Conservation (phyloP, 208 protist genomes). For the Tritrichomonas foetus region DNA sequence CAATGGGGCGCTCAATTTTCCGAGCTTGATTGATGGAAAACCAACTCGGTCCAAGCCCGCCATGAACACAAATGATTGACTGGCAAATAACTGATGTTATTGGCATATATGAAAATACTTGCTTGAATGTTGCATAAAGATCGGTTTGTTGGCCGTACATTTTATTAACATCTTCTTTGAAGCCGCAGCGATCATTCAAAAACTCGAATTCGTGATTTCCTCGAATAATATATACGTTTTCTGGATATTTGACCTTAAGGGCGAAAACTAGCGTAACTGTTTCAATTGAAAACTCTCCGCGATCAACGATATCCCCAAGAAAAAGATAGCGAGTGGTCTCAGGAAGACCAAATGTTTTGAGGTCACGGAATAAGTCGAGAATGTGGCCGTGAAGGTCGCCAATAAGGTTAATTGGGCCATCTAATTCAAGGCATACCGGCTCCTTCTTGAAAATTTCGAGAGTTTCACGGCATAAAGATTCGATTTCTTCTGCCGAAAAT, state of each 20-base stretch:
- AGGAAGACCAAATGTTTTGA: neutral
- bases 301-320: neutral
- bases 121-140: neutral
- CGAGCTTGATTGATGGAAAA: neutral
- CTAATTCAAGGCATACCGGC: neutral
- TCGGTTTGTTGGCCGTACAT: neutral
- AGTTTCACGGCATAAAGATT: neutral
- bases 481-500: neutral
- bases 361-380: neutral
- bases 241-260: neutral
- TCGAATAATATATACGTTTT: slow-evolving; percentile 2
- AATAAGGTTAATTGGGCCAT: neutral
- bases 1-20: neutral
- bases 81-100: neutral
- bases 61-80: neutral
- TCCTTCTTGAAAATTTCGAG: neutral
- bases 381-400: neutral
- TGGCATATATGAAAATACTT: slow-evolving; percentile 4
- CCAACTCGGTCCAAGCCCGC: neutral
- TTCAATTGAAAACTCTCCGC: neutral
- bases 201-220: slow-evolving; percentile 1
- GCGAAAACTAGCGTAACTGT: neutral
- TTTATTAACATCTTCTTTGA: neutral
- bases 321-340: neutral
- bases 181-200: neutral